Evolutionary conservation across 768 basidiomycete species (phyloP), one percentile per base, ranked within the genome.

Genomic region (Tulasnella sp.): DNA sequence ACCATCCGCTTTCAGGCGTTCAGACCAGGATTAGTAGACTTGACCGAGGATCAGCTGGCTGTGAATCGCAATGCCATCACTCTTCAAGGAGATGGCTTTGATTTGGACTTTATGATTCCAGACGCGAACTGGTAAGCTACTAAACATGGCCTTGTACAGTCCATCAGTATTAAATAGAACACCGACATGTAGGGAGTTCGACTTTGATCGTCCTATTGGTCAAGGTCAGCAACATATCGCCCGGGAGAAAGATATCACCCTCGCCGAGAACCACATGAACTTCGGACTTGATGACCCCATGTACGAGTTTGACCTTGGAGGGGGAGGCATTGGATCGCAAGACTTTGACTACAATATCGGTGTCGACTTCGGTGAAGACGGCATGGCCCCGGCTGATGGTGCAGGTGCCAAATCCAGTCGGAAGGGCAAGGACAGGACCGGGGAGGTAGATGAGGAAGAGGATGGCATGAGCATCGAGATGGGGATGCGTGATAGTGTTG

Each of bases 11-110:
- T 24, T 19, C 52, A 92, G 92, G 90, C 93, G 3, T 97, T 98
- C 73, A 85, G 93, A 56, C 92, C 93, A 17, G 95, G 92, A 62
- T 73, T 92, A 8, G 96, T 97, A 38, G 96, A 99, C 72, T 82
- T 98, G 80, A 91, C 92, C 4, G 93, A 95, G 64, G 94, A 96
- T 63, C 90, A 95, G 70, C 79, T 94, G 1, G 82, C 81, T 0
- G 91, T 90, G 38, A 85, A 84, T 69, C 83, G 85, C 68, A 89
- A 88, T 62, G 81, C 92, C 27, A 95, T 97, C 71, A 95, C 92
- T 1, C 77, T 94, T 32, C 83, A 88, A 67, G 70, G 71, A 24
- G 80, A 80, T 0, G 83, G 80, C 52, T 68, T 69, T 53, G 83
- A 81, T 53, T 75, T 92, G 38, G 71, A 73, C 51, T 64, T 71